Conservation (phyloP, 2,329 filamentous ascomycete genomes). For the Colletotrichum theobromicola region DNA sequence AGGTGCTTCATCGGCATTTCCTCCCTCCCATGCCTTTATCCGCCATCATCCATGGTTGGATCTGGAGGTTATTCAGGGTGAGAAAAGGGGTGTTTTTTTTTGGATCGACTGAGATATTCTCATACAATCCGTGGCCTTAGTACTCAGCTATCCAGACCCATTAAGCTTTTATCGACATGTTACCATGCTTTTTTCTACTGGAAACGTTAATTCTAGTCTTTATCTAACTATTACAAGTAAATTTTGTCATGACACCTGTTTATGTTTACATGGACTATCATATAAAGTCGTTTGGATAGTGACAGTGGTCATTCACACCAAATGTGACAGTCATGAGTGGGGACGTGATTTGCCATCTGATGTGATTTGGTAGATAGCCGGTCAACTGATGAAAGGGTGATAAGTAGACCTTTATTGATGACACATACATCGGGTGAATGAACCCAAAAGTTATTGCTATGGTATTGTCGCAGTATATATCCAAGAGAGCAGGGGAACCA, state of each 20-base stretch:
- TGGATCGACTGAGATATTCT: not conserved
- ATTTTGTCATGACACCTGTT: not conserved
- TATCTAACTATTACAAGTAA: not conserved
- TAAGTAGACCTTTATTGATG: not conserved
- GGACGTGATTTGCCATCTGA: too few relatives aligned
- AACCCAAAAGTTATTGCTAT: not conserved
- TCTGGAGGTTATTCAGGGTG: not conserved
- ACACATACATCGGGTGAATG: not conserved
- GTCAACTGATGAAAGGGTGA: not conserved
- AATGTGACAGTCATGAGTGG: too few relatives aligned
- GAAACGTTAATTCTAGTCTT: not conserved
- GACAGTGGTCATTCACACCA: too few relatives aligned
- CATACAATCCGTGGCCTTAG: not conserved
- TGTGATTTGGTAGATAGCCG: too few relatives aligned
- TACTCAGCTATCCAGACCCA: not conserved
- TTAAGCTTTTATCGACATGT: not conserved
- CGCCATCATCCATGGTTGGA: not conserved
- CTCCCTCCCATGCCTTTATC: not conserved
- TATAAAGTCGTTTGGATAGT: not conserved
- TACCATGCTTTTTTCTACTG: not conserved
- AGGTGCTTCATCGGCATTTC: not conserved
- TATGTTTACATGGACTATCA: not conserved
- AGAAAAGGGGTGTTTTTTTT: not conserved
- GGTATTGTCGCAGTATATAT: not conserved
- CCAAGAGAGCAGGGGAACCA: not conserved